Conservation (phyloP, 306 rosid genomes). For the Casuarina equisetifolia region DNA sequence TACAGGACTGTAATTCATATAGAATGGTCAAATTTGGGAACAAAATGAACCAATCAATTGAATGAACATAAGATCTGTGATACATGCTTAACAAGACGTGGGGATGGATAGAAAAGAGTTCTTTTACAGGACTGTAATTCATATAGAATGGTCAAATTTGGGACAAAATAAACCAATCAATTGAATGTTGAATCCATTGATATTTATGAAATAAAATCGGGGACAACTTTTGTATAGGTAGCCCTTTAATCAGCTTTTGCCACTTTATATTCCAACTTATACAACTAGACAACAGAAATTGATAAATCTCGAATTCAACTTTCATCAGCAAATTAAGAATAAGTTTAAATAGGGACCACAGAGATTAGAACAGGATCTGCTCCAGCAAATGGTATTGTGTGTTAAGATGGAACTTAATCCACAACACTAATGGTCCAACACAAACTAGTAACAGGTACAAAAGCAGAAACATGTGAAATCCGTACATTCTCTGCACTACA, state of each 20-base stretch:
- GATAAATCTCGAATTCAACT: too few species aligned
- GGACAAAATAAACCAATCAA: conserved; percentile 5
- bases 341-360: not conserved
- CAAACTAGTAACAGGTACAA: too few species aligned
- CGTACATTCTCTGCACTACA: too few species aligned
- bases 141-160: not conserved
- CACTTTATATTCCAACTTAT: not conserved
- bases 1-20: not conserved
- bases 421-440: too few species aligned
- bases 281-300: not conserved
- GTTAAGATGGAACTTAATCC: too few species aligned
- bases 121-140: not conserved
- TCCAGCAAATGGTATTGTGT: too few species aligned
- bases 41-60: not conserved
- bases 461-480: too few species aligned
- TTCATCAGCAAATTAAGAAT: not conserved
- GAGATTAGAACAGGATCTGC: too few species aligned
- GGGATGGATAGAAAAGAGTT: not conserved
- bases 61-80: not conserved
- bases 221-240: not conserved
- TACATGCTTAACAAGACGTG: not conserved
- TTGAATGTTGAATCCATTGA: not conserved
- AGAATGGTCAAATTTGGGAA: not conserved
- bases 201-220: not conserved
- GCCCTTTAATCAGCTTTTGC: not conserved